Evolutionary conservation across 371 early-diverging fungal species (phyloP).

Genomic region (Zychaea mexicana): DNA sequence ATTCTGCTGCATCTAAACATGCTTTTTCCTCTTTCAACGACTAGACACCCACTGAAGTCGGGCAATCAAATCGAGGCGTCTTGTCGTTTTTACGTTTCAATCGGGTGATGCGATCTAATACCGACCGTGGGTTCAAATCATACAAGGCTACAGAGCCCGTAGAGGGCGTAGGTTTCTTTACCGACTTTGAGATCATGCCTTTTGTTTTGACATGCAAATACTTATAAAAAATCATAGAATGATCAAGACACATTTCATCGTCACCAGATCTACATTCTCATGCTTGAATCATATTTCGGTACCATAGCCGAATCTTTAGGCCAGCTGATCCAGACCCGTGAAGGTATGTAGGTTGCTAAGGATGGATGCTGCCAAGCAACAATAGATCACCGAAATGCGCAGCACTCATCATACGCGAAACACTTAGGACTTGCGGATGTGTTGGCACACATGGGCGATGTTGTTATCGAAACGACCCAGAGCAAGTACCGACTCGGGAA

Average conservation of each 20-base stretch:
- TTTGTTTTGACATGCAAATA: neutral
- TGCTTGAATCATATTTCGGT: constrained; percentile 58
- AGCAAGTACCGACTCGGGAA: constrained; percentile 64
- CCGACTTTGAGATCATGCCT: neutral
- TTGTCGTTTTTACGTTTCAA: constrained; percentile 56
- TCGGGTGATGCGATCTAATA: constrained; percentile 49
- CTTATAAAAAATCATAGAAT: constrained; percentile 31
- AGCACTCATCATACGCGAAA: too few species aligned
- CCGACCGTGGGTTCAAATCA: constrained; percentile 55
- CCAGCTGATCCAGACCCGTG: constrained; percentile 51
- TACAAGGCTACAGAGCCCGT: constrained; percentile 57
- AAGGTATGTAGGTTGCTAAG: constrained; percentile 23
- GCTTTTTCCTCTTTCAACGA: neutral
- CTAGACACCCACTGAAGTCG: constrained; percentile 43
- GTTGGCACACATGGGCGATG: constrained; percentile 56
- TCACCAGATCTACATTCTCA: constrained; percentile 56
- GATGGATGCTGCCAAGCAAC: neutral
- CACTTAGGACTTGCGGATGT: constrained; percentile 50
- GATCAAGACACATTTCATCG: constrained; percentile 63
- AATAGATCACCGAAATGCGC: too few species aligned
- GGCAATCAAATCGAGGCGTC: constrained; percentile 37
- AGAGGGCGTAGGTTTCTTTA: constrained; percentile 45
- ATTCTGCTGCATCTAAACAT: too few species aligned
- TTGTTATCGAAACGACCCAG: constrained; percentile 60
- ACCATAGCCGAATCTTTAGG: constrained; percentile 49